A percentile compares a stretch with the other conserved stretches of the same genome.
phyloP scores from a whole-genome alignment of 2,329 filamentous ascomycete species.

The Penicillium verrucosum region DNA sequence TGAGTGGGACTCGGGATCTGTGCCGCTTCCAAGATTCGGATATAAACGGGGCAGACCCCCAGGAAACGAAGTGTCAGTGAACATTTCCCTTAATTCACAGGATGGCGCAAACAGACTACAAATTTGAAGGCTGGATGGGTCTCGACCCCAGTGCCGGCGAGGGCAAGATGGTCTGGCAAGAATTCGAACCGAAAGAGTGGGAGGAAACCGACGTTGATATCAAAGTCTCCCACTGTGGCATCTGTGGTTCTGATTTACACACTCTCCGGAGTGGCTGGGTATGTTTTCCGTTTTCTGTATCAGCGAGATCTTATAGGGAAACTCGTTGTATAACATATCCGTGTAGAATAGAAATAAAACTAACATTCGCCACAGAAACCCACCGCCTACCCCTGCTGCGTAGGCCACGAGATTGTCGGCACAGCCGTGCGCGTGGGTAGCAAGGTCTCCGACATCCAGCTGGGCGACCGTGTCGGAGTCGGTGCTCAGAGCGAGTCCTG shows the following conservation, averaged over 20 bases:
- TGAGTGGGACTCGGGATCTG: conserved; percentile 8
- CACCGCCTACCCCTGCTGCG: conserved; percentile 47
- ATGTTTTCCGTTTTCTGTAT: conserved; percentile 5
- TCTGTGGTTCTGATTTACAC: conserved; percentile 63
- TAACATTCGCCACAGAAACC: conserved; percentile 24
- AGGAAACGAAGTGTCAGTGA: neutral
- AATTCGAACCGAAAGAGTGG: conserved; percentile 63
- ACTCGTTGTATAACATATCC: neutral
- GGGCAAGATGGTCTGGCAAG: conserved; percentile 55
- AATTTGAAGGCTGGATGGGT: conserved; percentile 58
- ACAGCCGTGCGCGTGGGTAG: conserved; percentile 56
- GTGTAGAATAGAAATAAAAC: neutral
- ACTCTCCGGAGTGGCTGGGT: conserved; percentile 51
- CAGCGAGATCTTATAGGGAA: neutral
- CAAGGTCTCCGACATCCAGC: conserved; percentile 32
- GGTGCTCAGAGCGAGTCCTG: conserved; percentile 61
- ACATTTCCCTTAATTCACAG: neutral
- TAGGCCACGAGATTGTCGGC: conserved; percentile 66
- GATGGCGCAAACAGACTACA: conserved; percentile 41
- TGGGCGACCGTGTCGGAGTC: conserved; percentile 49
- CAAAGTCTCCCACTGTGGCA: conserved; percentile 61
- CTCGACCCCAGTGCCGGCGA: conserved; percentile 48
- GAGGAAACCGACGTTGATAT: conserved; percentile 65
- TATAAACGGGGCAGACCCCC: conserved; percentile 17
- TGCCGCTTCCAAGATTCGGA: conserved; percentile 2